Evolutionary conservation across 2,329 filamentous ascomycete species (phyloP).

Genomic region (Trichophyton benhamiae): DNA sequence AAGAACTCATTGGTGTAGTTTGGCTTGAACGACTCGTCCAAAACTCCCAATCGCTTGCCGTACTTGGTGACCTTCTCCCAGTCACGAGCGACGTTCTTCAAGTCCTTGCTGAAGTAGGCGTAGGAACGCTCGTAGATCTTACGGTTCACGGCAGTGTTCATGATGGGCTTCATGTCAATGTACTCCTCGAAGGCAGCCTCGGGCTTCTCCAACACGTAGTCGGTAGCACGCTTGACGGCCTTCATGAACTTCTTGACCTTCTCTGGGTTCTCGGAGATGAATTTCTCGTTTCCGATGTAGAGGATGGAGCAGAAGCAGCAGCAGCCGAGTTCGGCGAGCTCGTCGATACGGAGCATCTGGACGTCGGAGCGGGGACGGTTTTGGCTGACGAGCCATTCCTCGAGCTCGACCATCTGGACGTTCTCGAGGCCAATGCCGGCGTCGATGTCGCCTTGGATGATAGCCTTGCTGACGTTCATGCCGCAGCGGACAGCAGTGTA

Average conservation of each 20-base stretch:
- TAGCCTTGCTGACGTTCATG: constrained; percentile 69
- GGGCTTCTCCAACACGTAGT: constrained; percentile 55
- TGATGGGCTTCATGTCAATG: constrained; percentile 57
- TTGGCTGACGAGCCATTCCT: constrained; percentile 58
- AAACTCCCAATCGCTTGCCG: constrained; percentile 58
- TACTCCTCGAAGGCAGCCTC: constrained; percentile 55
- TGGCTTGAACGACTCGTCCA: constrained; percentile 50
- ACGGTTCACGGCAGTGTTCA: constrained; percentile 55
- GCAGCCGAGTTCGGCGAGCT: constrained; percentile 66
- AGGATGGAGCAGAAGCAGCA: constrained; percentile 76
- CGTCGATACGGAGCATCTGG: constrained; percentile 69
- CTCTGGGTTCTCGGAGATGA: constrained; percentile 53
- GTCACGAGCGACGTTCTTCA: constrained; percentile 63
- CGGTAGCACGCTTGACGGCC: constrained; percentile 62
- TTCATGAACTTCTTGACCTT: constrained; percentile 56
- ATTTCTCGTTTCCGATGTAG: constrained; percentile 65
- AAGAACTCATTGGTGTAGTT: constrained; percentile 68
- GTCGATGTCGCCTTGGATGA: constrained; percentile 59
- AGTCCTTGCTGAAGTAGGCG: constrained; percentile 61
- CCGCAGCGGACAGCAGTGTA: constrained; percentile 68
- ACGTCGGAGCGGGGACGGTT: constrained; percentile 54
- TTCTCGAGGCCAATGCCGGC: constrained; percentile 69
- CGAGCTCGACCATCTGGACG: constrained; percentile 71
- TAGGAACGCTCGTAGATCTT: constrained; percentile 72
- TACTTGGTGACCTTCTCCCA: constrained; percentile 69